Base-by-base conservation (phyloP, 306 rosid genomes). In the Chamaecrista fasciculata region DNA sequence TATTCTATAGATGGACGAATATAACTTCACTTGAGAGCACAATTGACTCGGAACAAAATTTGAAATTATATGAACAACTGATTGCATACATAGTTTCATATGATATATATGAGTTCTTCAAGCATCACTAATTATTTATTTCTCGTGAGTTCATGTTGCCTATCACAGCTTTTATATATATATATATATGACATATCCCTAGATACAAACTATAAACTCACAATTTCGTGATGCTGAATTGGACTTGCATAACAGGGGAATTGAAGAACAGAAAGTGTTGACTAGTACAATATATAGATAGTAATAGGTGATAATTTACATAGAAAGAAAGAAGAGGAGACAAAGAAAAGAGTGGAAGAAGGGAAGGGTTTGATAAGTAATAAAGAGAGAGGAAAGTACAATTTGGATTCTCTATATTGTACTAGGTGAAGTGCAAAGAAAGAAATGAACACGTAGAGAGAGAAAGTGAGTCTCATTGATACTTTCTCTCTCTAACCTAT, bases 221-320 rank as follows among this genome's bases (percentile, higher is more conserved):
- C 37, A 4, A n/a, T 51, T 3, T n/a, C 43, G 43, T 37, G 5
- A 52, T 11, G 15, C 24, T 62, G 43, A 44, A 52, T 64, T 4
- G 2, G 20, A 53, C 3, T 52, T 10, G 14, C 40, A 64, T 34
- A 52, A 31, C 8, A 11, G 39, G 69, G 20, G 48, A 28, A 26
- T 34, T 23, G 40, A 55, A 67, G 9, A 47, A 28, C 71, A 42
- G 31, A 65, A 11, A 25, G 11, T 33, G 36, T 33, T 33, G 4
- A 73, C 62, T 12, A 48, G 26, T 66, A 3, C 64, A 50, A 29
- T 2, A 2, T 2, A 29, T 2, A 2, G 5, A 29, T 5, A 29
- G 5, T 2, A 29, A 71, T 61, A 66, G 25, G 25, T 47, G 6
- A 53, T 55, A 58, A 34, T 72, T 69, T 77, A 59, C 82, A 81